Conservation (phyloP, 2,329 filamentous ascomycete genomes). For the Sclerotinia trifoliorum region DNA sequence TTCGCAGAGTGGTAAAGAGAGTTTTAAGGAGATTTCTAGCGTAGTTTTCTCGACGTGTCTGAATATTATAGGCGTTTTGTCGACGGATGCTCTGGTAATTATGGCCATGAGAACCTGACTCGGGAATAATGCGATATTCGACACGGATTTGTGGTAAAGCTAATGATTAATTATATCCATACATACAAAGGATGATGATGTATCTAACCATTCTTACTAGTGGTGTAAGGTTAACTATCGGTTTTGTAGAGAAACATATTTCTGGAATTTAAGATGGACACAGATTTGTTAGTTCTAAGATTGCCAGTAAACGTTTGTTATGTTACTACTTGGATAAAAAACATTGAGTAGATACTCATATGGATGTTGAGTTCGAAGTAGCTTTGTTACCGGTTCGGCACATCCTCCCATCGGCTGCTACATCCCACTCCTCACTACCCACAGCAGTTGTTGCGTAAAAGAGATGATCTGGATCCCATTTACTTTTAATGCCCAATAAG, state of each 20-base stretch:
- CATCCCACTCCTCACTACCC: constrained; percentile 52
- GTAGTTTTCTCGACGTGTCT: background rate
- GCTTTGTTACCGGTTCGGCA: constrained; percentile 35
- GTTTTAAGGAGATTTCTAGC: constrained; percentile 2
- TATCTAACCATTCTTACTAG: background rate
- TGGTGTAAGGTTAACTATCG: no score
- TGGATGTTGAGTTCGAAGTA: background rate
- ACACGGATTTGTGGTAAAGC: background rate
- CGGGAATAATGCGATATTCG: background rate
- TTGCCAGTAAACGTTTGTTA: no score
- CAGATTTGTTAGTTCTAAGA: background rate
- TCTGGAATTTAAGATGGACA: background rate
- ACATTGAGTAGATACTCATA: background rate
- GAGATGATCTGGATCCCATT: constrained; percentile 48
- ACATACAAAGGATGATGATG: background rate
- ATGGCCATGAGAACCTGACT: background rate
- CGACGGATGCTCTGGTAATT: background rate
- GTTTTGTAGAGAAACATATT: background rate
- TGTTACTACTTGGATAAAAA: rapidly evolving
- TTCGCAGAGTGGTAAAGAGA: constrained; percentile 15
- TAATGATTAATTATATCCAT: background rate
- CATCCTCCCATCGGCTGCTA: constrained; percentile 44
- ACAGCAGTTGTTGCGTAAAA: constrained; percentile 52
- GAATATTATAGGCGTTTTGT: background rate
- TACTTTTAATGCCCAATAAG: constrained; percentile 49